Base-by-base conservation (phyloP, 1,139 yeast genomes). In the Taphrina confusa region DNA sequence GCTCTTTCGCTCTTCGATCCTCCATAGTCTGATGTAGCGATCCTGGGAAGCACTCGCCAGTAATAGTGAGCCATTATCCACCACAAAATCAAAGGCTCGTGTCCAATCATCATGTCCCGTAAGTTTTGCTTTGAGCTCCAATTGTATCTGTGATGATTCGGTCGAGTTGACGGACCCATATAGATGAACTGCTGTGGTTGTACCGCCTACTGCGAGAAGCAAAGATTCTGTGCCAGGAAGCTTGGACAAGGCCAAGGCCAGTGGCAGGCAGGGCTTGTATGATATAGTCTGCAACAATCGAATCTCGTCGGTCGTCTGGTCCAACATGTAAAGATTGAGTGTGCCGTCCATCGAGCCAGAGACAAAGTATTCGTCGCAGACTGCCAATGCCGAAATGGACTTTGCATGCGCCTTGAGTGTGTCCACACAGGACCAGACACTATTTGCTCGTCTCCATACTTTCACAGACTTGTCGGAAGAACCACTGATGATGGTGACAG, bases 21-120 rank as follows among this genome's bases (percentile, higher is more conserved):
- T 80, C 97, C 97, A 91, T 50, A 91, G 74, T 67, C 97, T 78
- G 58, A 91, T 87, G 69, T 89, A 89, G 68, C 95, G 77, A 71
- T 91, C 97, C 69, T 90, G 95, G 2, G 95, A 84, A 0, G 95
- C 96, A 66, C 86, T 81, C 12, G 97, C 96, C 46, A 91, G 75
- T 4, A 87, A 71, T 65, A 78, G 82, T 62, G 75, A 77, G 5
- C 49, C 56, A 5, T 45, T 58, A 59, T 80, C 81, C 60, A 77
- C 73, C 50, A 82, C 84, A 69, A 87, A 82, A 1, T 82, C 78
- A 40, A 91, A 73, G 12, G 88, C 79, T 71, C 87, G 85, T 61
- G 91, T 79, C 97, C 97, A 91, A 72, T 91, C 96, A 72, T 90
- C 97, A 71, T 91, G 97, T 8, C 97, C 97, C 28, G 83, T 79